These are phyloP conservation scores for Dittrichia graveolens DNA, from an alignment of 129 eudicot species.

Conservation along the genomic window DNA sequence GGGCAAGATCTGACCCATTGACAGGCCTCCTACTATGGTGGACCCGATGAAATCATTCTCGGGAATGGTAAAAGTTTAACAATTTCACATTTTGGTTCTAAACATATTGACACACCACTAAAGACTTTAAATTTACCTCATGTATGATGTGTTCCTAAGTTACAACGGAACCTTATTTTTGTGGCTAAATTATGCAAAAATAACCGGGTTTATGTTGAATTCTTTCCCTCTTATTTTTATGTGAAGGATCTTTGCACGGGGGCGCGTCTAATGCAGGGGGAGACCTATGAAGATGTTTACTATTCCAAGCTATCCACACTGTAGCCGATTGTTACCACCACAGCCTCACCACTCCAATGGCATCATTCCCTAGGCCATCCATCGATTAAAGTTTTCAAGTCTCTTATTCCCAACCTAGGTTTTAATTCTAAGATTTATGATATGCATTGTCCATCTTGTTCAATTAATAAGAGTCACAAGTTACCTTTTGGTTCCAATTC, in stretches of 20 bases:
- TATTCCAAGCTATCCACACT: neutral
- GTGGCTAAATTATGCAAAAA: neutral
- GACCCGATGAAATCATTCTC: neutral
- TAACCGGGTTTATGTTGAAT: no score
- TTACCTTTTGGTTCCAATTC: constrained; percentile 10
- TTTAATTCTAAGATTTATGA: neutral
- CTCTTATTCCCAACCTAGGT: neutral
- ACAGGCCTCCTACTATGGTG: no score
- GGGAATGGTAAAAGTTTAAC: neutral
- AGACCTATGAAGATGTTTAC: neutral
- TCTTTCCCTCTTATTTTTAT: neutral
- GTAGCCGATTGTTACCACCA: neutral
- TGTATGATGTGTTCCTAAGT: neutral
- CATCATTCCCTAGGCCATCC: neutral
- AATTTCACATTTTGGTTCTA: neutral
- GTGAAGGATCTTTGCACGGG: neutral
- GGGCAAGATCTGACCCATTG: no score
- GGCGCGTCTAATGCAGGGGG: neutral
- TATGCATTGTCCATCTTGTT: no score
- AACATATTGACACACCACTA: neutral
- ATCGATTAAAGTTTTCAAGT: constrained; percentile 8
- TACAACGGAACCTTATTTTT: neutral
- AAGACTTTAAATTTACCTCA: neutral
- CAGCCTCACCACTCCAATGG: neutral
- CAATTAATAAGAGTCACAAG: no score